Evolutionary conservation across 2,329 filamentous ascomycete species (phyloP).

Genomic region (Amauroascus niger): DNA sequence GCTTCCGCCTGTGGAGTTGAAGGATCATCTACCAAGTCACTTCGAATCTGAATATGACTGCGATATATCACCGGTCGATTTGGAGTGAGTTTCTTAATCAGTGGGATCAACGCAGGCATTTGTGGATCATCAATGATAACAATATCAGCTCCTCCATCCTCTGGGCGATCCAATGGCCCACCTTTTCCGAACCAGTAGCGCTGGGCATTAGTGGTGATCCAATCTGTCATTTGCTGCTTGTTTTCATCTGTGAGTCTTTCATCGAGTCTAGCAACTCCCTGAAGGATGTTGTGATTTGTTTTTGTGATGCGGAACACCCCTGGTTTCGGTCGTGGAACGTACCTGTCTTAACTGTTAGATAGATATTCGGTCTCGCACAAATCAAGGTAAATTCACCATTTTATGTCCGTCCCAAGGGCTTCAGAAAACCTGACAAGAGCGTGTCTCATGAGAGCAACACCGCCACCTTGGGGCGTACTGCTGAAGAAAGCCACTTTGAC

Average conservation of each 20-base stretch:
- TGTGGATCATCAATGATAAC: slow-evolving; percentile 75
- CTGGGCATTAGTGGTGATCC: slow-evolving; percentile 63
- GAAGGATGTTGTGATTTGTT: slow-evolving; percentile 79
- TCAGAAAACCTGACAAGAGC: slow-evolving; percentile 63
- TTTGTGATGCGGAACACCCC: slow-evolving; percentile 77
- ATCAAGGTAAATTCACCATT: slow-evolving; percentile 50
- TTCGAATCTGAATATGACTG: slow-evolving; percentile 73
- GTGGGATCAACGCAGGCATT: slow-evolving; percentile 67
- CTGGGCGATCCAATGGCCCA: slow-evolving; percentile 55
- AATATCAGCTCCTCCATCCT: slow-evolving; percentile 64
- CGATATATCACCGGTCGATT: slow-evolving; percentile 69
- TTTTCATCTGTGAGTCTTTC: slow-evolving; percentile 56
- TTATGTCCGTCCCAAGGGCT: slow-evolving; percentile 56
- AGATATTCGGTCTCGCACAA: slow-evolving; percentile 27
- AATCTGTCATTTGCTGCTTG: slow-evolving; percentile 54
- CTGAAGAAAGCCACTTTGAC: slow-evolving; percentile 70
- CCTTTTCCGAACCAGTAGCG: slow-evolving; percentile 62
- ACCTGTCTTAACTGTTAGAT: slow-evolving; percentile 33
- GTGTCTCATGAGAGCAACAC: slow-evolving; percentile 73
- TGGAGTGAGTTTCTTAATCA: slow-evolving; percentile 62
- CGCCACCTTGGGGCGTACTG: slow-evolving; percentile 70
- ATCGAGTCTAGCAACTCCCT: slow-evolving; percentile 60
- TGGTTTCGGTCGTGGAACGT: slow-evolving; percentile 67
- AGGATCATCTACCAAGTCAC: slow-evolving; percentile 55
- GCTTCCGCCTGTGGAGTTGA: slow-evolving; percentile 61